These are phyloP conservation scores for Trichosanthes cucumerina DNA, from an alignment of 306 rosid genomes.

Conservation along the genomic window DNA sequence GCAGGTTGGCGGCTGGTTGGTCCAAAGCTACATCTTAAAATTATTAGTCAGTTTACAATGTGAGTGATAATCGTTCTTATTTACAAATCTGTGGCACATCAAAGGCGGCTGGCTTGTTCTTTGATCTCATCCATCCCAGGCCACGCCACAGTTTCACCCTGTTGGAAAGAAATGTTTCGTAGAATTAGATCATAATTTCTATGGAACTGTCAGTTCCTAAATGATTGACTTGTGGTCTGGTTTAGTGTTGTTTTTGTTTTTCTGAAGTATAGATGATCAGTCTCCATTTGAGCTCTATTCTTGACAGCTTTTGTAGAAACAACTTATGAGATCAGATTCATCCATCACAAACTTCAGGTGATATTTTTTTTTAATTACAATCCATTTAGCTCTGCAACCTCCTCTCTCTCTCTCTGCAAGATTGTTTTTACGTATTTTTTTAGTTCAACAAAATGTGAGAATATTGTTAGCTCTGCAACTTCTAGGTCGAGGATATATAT, in stretches of 20 bases:
- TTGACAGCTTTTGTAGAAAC: not conserved
- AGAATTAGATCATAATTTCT: not conserved
- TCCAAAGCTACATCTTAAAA: not conserved
- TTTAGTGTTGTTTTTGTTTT: not conserved
- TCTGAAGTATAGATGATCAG: not conserved
- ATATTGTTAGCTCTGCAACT: too few species aligned
- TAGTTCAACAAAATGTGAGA: too few species aligned
- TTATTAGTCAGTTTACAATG: not conserved
- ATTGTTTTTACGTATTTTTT: too few species aligned
- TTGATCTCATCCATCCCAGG: not conserved
- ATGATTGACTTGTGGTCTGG: not conserved
- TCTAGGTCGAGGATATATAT: too few species aligned
- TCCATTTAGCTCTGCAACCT: not conserved
- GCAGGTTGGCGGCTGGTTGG: not conserved
- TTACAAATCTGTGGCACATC: not conserved
- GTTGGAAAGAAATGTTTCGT: not conserved
- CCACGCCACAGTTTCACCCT: not conserved
- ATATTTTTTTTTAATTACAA: not conserved
- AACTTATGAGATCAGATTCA: not conserved
- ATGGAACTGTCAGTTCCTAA: not conserved
- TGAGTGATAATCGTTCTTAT: not conserved
- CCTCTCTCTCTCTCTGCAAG: too few species aligned
- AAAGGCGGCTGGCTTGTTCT: not conserved
- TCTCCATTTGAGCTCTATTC: not conserved
- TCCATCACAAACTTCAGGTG: slow-evolving; percentile 2